Base-by-base conservation (phyloP, 805 yeast genomes). In the Candida sphagnicola region DNA sequence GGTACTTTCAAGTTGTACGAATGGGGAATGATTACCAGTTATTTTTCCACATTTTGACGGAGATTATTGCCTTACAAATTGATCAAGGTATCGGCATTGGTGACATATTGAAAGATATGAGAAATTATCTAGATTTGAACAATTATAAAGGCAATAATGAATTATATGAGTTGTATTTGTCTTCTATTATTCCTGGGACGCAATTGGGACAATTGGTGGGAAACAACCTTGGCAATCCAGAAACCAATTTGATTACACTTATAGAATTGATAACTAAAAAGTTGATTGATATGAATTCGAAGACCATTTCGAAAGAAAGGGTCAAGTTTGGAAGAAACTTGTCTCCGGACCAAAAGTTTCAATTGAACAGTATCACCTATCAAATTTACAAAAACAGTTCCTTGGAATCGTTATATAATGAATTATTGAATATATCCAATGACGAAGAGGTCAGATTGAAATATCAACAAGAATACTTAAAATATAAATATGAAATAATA, bases 391-490 rank as follows among this genome's bases (percentile, higher is more conserved):
- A 67, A 35, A 53, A 67, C 6, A 77, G 85, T 0, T 66, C 71
- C 29, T 54, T 88, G 5, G 78, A 79, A 3, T 48, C 51, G 2
- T 63, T 83, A 10, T 85, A 81, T 56, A 65, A 70, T 21, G 65
- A 67, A 41, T 62, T 82, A 37, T 69, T 88, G 37, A 79, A 84
- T 50, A 54, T 75, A 11, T 53, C 64, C 25, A 70, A 78, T 49
- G 83, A 85, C 50, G 95, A 85, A 49, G 68, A 57, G 0, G 51
- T 61, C 34, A 76, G 98, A 50, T 61, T 75, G 16, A 49, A 57
- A 8, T 57, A 72, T 30, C 96, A 93, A 59, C 78, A 76, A 14
- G 70, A 74, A 28, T 70, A 73, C 47, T 57, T 93, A 28, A 68
- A 72, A 39, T 78, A 80, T 53, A 72, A 76, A 42, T 74, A 78